Evolutionary conservation across 306 rosid genomes (phyloP), one percentile per base, ranked within the genome.

Genomic region (Arachis hypogaea): DNA sequence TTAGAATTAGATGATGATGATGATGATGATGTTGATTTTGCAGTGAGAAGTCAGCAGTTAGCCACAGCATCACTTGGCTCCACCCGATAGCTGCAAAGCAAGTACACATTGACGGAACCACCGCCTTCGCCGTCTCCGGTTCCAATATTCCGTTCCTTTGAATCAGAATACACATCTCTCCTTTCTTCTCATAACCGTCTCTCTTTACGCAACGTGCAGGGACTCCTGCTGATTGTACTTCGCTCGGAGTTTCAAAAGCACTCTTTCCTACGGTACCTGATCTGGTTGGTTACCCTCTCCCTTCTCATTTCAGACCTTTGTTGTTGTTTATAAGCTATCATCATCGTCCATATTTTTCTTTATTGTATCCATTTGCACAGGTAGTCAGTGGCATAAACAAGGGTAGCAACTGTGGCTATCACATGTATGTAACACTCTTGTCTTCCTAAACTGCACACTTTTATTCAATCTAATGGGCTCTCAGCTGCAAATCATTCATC

Each of bases 401-500:
- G 91, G 98, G 97, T 81, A 85, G 93, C 91, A 89, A 94, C 89
- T 84, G 92, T 33, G 96, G 98, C 76, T 88, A 86, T 84, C 96
- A 94, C 78, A 81, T 84, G 97, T 94, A 61, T 78, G 94, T 82
- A 58, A 7, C 58, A 41, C 9, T 40, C 33, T 43, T 11, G 10
- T 52, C 68, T 44, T 43, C 43, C 33, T 4, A 41, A 7, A 22
- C 5, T 47, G 44, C 33, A 57, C 36, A 18, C 36, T 0, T 44
- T 43, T 62, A 11, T 16, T 57, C 10, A 73, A 22, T 55, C 12
- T 63, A 63, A n/a, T 65, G 45, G 18, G 44, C 44, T 63, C 28
- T 74, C 29, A 51, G 46, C 38, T 54, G 36, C 60, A 30, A 70
- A 44, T 62, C 42, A 68, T 28, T 62, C 76, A 30, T 63, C 45